Conservation (phyloP, 768 basidiomycete species). For the Lactifluus subvellereus region DNA sequence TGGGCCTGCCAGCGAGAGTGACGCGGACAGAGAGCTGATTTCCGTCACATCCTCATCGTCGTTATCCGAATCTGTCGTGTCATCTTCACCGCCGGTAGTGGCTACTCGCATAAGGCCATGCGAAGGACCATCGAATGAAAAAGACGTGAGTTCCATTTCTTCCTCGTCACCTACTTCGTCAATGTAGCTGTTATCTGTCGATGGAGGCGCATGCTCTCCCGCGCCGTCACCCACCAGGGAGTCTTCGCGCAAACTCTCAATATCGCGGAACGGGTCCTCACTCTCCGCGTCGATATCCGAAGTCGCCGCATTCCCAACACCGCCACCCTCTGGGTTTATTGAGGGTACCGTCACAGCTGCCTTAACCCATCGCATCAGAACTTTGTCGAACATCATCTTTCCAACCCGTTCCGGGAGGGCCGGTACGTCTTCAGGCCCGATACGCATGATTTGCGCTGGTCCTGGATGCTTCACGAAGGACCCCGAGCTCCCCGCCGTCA, state of each 20-base stretch:
- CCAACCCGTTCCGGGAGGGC: slow-evolving; percentile 73
- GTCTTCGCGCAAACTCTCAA: slow-evolving; percentile 72
- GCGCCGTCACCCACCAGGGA: slow-evolving; percentile 23
- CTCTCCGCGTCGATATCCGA: slow-evolving; percentile 46
- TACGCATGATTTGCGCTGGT: slow-evolving; percentile 71
- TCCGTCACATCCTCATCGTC: slow-evolving; percentile 26
- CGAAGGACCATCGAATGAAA: slow-evolving; percentile 61
- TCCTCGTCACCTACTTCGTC: slow-evolving; percentile 56
- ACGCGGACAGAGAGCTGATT: slow-evolving; percentile 25
- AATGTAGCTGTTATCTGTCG: slow-evolving; percentile 32
- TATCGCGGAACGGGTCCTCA: slow-evolving; percentile 88
- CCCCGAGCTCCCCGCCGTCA: slow-evolving; percentile 64
- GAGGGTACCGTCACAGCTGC: slow-evolving; percentile 37
- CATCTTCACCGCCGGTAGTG: slow-evolving; percentile 29
- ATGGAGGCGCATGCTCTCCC: slow-evolving; percentile 5
- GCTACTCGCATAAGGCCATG: slow-evolving; percentile 35
- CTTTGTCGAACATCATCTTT: slow-evolving; percentile 81
- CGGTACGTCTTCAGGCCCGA: slow-evolving; percentile 73
- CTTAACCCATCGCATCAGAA: slow-evolving; percentile 82
- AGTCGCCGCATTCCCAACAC: slow-evolving; percentile 31
- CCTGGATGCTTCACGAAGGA: slow-evolving; percentile 85
- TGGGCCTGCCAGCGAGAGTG: slow-evolving; percentile 21
- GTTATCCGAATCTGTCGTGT: slow-evolving; percentile 39
- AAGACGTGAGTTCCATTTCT: slow-evolving; percentile 63
- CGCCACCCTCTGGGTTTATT: slow-evolving; percentile 26